Conservation (phyloP, 352 stramenopile species). For the Stephanocyclus meneghinianus region DNA sequence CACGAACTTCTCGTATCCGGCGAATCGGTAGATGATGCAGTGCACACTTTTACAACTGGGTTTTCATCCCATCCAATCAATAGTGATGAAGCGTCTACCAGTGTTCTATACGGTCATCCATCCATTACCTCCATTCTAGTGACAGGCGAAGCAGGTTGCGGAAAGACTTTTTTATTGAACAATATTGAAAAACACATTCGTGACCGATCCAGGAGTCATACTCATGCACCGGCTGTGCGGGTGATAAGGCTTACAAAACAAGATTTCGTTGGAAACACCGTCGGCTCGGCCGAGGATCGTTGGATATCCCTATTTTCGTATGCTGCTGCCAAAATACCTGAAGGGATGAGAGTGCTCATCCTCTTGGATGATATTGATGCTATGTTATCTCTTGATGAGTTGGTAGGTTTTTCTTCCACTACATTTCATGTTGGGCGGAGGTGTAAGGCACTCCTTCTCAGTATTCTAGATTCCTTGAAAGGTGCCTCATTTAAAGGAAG, state of each 20-base stretch:
- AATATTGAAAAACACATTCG: conserved; percentile 20
- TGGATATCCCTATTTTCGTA: conserved; percentile 64
- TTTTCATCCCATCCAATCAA: background rate
- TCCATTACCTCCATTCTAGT: conserved; percentile 38
- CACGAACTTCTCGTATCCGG: conserved; percentile 30
- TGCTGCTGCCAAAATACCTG: conserved; percentile 5
- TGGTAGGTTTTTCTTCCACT: background rate
- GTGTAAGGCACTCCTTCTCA: conserved; percentile 44
- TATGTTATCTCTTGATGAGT: conserved; percentile 37
- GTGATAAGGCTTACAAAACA: conserved; percentile 57
- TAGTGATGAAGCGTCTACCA: background rate
- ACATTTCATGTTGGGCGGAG: conserved; percentile 31
- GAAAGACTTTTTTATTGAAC: conserved; percentile 50
- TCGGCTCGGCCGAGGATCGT: conserved; percentile 70
- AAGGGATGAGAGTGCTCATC: conserved; percentile 35
- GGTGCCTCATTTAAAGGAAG: background rate
- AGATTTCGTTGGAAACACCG: conserved; percentile 54
- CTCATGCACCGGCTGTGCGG: conserved; percentile 1
- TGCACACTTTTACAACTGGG: conserved; percentile 31
- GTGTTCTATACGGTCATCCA: background rate
- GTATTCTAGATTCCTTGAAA: conserved; percentile 44
- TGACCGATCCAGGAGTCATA: background rate
- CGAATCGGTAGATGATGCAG: conserved; percentile 37
- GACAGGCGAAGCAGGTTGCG: conserved; percentile 43
- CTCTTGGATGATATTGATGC: conserved; percentile 54